Base-by-base conservation (phyloP, 2,329 filamentous ascomycete species). In the Cylindrodendrum hubeiense region DNA sequence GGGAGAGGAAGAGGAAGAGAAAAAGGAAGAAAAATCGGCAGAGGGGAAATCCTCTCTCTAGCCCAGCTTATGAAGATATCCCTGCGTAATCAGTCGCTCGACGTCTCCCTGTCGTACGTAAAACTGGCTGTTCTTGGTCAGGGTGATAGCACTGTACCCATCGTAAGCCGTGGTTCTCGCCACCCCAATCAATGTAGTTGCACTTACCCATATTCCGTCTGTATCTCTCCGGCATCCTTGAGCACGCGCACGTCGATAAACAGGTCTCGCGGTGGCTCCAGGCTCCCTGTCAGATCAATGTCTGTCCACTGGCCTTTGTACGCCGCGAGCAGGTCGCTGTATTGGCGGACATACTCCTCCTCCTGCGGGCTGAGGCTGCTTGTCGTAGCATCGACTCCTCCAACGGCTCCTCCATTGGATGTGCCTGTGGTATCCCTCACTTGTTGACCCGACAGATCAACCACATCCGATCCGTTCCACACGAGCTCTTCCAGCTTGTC, bases 261-360 rank as follows among this genome's bases (percentile, higher is more conserved):
- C 57, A 99, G 83, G 80, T 99, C 96, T 73, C 90, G 89, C n/a
- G 96, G 96, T 24, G 96, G 96, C 76, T 97, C 94, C 76, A 99
- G 83, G 75, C 93, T 96, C 33, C 96, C 96, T 3, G 96, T 98
- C 59, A 99, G 84, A 80, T 99, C 96, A 71, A 99, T 92, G 78
- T 99, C 96, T 21, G 95, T 98, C 95, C 95, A 99, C 75, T 97
- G 94, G 1, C 96, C 96, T 79, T 99, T 99, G 81, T 97, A 98
- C 2, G 94, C 93, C n/a, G 95, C 94, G 60, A 99, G 83, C 70
- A 99, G 84, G 75, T 99, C 95, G 69, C 92, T 91, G 77, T 98
- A 99, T 75, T 95, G 91, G 65, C 95, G 87, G 62, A 97, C 93
- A 76, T 98, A 99, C 74, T 98, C 96, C 79, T 98, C 95, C 79